Evolutionary conservation across 2,329 filamentous ascomycete genomes (phyloP).

Genomic region (Verticillium dahliae): DNA sequence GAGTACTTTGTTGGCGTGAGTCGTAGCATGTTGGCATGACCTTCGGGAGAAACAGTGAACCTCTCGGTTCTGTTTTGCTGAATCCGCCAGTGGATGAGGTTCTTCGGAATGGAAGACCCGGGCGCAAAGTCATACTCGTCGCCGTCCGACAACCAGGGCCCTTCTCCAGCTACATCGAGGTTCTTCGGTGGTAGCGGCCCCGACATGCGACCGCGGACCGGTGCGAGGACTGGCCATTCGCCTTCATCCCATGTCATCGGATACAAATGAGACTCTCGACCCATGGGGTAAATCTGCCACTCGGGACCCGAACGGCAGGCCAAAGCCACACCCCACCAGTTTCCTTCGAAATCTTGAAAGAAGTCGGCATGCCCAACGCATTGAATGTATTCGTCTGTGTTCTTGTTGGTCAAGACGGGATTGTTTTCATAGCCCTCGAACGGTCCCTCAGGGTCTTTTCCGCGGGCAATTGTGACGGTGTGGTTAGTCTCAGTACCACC

Average conservation of each 20-base stretch:
- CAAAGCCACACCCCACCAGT: slow-evolving; percentile 35
- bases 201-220: slow-evolving; percentile 20
- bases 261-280: slow-evolving; percentile 33
- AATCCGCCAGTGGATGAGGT: slow-evolving; percentile 51
- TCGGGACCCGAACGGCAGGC: slow-evolving; percentile 31
- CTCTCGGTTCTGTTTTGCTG: slow-evolving; percentile 29
- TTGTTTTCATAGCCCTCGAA: slow-evolving; percentile 35
- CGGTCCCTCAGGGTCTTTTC: slow-evolving; percentile 32
- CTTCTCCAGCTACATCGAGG: slow-evolving; percentile 20
- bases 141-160: slow-evolving; percentile 33
- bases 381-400: slow-evolving; percentile 39
- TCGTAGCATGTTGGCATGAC: slow-evolving; percentile 34
- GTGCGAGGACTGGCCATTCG: slow-evolving; percentile 23
- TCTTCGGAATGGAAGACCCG: slow-evolving; percentile 36
- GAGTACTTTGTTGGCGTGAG: slow-evolving; percentile 43
- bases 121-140: slow-evolving; percentile 41
- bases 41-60: slow-evolving; percentile 37
- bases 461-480: slow-evolving; percentile 41
- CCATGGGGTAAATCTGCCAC: slow-evolving; percentile 33
- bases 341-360: slow-evolving; percentile 38
- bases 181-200: slow-evolving; percentile 29
- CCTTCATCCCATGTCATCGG: slow-evolving; percentile 27
- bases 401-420: slow-evolving; percentile 38
- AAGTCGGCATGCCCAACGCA: slow-evolving; percentile 51
- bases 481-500: slow-evolving; percentile 42